Conservation (phyloP, 2,329 filamentous ascomycete species). For the Aspergillus sp. region DNA sequence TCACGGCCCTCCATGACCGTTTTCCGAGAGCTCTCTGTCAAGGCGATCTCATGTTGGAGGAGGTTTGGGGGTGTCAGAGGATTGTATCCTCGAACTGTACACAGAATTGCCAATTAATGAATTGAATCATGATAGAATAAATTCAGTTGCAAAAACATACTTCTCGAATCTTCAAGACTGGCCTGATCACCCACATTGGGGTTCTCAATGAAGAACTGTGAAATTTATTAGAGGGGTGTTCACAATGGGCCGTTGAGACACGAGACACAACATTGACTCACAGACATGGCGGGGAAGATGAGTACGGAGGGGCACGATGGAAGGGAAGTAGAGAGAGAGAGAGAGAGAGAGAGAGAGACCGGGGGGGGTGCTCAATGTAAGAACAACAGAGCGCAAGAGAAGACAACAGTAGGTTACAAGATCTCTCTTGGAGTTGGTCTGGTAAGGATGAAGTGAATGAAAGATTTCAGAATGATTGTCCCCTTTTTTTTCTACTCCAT, state of each 20-base stretch:
- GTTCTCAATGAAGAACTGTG: constrained; percentile 74
- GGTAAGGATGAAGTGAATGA: background rate
- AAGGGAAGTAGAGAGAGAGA: background rate
- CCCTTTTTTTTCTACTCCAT: background rate
- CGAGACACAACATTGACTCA: constrained; percentile 24
- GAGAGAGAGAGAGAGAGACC: background rate
- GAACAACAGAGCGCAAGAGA: background rate
- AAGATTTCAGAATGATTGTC: background rate
- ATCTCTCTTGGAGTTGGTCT: background rate
- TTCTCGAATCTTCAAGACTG: constrained; percentile 77
- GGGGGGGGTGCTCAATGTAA: background rate
- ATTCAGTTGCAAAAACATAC: constrained; percentile 50
- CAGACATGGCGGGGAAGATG: constrained; percentile 33
- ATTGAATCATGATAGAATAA: background rate
- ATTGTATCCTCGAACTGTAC: constrained; percentile 80
- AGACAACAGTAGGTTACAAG: background rate
- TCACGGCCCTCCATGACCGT: constrained; percentile 61
- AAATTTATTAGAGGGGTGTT: constrained; percentile 6
- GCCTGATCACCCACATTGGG: constrained; percentile 73
- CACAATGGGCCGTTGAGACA: background rate
- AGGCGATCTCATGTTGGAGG: constrained; percentile 85
- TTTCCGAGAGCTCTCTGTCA: constrained; percentile 42
- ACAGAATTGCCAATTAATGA: constrained; percentile 2
- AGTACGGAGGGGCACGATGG: background rate
- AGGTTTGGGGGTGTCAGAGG: constrained; percentile 90